Conservation (phyloP, 805 yeast species). For the Blastobotrys mokoenaii region DNA sequence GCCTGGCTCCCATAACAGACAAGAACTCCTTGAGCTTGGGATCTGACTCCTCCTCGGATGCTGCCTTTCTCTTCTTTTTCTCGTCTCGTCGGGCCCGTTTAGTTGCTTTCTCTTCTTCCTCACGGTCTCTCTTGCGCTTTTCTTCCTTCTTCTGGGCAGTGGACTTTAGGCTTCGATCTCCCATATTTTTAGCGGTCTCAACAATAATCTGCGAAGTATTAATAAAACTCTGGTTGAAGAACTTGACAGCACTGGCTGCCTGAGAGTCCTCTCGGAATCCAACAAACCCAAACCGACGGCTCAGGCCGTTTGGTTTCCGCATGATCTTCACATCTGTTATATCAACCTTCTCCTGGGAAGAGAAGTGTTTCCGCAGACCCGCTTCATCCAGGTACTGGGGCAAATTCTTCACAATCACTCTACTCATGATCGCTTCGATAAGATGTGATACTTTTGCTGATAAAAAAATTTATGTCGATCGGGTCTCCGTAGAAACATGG, state of each 20-base stretch:
- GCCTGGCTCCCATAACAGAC: slow-evolving; percentile 72
- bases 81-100: slow-evolving; percentile 20
- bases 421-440: slow-evolving; percentile 36
- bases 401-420: slow-evolving; percentile 84
- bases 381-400: slow-evolving; percentile 75
- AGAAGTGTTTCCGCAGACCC: slow-evolving; percentile 58
- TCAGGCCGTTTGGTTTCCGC: slow-evolving; percentile 73
- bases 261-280: slow-evolving; percentile 71
- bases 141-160: slow-evolving; percentile 9
- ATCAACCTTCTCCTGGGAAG: slow-evolving; percentile 33
- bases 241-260: slow-evolving; percentile 70
- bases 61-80: slow-evolving; percentile 37
- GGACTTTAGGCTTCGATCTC: slow-evolving; percentile 58
- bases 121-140: slow-evolving; percentile 22
- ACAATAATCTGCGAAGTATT: slow-evolving; percentile 79
- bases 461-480: background rate
- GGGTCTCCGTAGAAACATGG: background rate
- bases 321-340: slow-evolving; percentile 77
- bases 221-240: slow-evolving; percentile 68
- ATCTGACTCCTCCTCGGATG: slow-evolving; percentile 17
- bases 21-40: slow-evolving; percentile 64
- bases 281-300: slow-evolving; percentile 87
- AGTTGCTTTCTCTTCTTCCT: slow-evolving; percentile 35
- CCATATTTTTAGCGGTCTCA: slow-evolving; percentile 72
- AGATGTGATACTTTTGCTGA: background rate